Percentiles rank a stretch among this genome's conserved stretches.
Conservation (phyloP, 1,139 yeast genomes). For the Meyerozyma elateridarum region DNA sequence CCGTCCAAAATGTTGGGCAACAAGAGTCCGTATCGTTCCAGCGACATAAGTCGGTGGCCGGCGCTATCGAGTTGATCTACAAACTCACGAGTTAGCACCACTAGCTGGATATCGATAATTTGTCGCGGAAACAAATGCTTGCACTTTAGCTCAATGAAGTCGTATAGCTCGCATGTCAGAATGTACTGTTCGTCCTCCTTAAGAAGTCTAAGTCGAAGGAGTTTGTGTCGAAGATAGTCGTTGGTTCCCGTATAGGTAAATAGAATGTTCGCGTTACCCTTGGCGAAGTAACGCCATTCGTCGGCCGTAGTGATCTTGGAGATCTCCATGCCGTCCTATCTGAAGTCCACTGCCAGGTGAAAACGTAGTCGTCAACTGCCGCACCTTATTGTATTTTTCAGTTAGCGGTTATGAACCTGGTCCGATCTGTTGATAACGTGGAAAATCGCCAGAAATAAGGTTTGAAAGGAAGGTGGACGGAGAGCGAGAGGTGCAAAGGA, state of each 20-base stretch:
- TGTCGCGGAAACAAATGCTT: slow-evolving; percentile 36
- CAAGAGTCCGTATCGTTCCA: slow-evolving; percentile 38
- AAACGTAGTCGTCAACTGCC: neutral
- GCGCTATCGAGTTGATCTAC: slow-evolving; percentile 24
- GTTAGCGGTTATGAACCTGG: slow-evolving; percentile 5
- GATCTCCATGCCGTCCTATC: slow-evolving; percentile 31
- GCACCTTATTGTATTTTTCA: slow-evolving; percentile 3
- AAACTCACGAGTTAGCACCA: slow-evolving; percentile 33
- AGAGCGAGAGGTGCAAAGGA: too few relatives aligned
- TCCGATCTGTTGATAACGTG: too few relatives aligned
- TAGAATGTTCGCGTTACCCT: slow-evolving; percentile 44
- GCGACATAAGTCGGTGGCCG: slow-evolving; percentile 29
- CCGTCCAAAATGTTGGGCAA: slow-evolving; percentile 40
- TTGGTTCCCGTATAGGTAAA: slow-evolving; percentile 37
- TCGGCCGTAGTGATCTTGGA: slow-evolving; percentile 35
- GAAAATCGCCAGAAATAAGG: too few relatives aligned
- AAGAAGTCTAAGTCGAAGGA: slow-evolving; percentile 33
- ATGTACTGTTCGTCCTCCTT: slow-evolving; percentile 39
- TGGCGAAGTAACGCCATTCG: slow-evolving; percentile 44
- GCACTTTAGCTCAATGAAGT: slow-evolving; percentile 40
- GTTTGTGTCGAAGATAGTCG: slow-evolving; percentile 32
- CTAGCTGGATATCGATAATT: slow-evolving; percentile 37
- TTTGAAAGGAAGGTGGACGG: too few relatives aligned
- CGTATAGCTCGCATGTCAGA: slow-evolving; percentile 39
- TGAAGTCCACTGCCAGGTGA: neutral